A percentile compares a stretch with the other conserved stretches of the same genome.
These are phyloP conservation scores for Ceriops tagal DNA, from an alignment of 345 rosid genomes.

Conservation along the genomic window DNA sequence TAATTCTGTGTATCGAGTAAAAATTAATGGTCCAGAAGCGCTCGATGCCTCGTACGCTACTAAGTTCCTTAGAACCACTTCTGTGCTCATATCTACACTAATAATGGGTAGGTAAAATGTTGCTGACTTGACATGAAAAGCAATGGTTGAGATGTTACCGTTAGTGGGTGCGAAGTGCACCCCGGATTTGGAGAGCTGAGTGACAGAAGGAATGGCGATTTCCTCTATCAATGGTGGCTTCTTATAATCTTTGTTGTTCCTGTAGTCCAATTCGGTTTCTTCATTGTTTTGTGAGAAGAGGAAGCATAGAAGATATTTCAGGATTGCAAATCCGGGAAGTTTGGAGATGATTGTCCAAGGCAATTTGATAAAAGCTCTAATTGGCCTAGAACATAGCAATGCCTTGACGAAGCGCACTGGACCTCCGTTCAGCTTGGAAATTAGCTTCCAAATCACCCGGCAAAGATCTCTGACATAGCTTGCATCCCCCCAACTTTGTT, in stretches of 20 bases:
- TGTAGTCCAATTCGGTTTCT: slow-evolving; percentile 23
- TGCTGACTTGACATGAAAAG: slow-evolving; percentile 37
- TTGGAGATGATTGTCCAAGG: slow-evolving; percentile 46
- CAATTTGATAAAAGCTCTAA: slow-evolving; percentile 29
- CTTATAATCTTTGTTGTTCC: neutral
- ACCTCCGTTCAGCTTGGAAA: slow-evolving; percentile 21
- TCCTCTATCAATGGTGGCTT: slow-evolving; percentile 64
- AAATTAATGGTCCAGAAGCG: slow-evolving; percentile 57
- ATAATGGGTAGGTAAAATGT: slow-evolving; percentile 51
- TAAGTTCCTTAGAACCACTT: slow-evolving; percentile 59
- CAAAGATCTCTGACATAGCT: slow-evolving; percentile 7
- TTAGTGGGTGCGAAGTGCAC: slow-evolving; percentile 41
- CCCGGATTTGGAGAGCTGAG: slow-evolving; percentile 44
- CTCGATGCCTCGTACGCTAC: slow-evolving; percentile 73
- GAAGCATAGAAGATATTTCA: slow-evolving; percentile 29
- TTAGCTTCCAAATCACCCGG: slow-evolving; percentile 17
- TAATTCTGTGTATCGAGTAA: slow-evolving; percentile 73
- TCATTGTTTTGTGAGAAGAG: slow-evolving; percentile 20
- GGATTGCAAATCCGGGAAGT: slow-evolving; percentile 41
- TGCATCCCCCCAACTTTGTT: slow-evolving; percentile 4
- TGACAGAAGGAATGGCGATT: slow-evolving; percentile 64
- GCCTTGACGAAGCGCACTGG: slow-evolving; percentile 17
- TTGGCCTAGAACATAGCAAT: slow-evolving; percentile 28
- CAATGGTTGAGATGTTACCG: slow-evolving; percentile 41
- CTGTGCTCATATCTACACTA: slow-evolving; percentile 54